Conservation (phyloP, 352 stramenopile species). For the Phytophthora uliginosa region DNA sequence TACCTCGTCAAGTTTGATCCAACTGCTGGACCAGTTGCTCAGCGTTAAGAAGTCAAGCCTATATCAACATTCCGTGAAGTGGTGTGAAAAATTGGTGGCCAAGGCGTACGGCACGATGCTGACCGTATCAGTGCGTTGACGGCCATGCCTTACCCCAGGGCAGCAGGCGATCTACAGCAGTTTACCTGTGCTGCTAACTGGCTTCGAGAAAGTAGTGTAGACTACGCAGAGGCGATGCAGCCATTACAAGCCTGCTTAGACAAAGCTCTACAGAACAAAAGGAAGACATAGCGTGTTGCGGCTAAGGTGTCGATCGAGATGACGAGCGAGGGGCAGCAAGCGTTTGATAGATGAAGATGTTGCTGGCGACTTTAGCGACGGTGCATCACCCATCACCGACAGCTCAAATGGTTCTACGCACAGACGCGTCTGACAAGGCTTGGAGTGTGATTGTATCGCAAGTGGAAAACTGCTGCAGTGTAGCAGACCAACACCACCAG, state of each 20-base stretch:
- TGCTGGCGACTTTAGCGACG: neutral
- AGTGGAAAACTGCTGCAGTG: neutral
- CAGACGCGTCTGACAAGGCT: neutral
- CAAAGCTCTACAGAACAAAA: no score
- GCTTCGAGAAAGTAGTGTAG: neutral
- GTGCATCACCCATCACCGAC: neutral
- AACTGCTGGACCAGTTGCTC: neutral
- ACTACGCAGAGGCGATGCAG: neutral
- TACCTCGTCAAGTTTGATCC: constrained; percentile 2
- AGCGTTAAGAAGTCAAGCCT: constrained; percentile 4
- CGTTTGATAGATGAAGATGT: neutral
- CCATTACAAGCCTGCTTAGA: neutral
- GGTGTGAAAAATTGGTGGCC: neutral
- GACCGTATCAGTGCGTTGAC: neutral
- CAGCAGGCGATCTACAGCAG: neutral
- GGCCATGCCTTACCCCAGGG: neutral
- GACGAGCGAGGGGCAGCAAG: neutral
- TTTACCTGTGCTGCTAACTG: constrained; percentile 1
- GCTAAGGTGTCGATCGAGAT: neutral
- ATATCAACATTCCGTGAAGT: neutral
- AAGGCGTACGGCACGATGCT: neutral
- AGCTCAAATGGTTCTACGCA: neutral
- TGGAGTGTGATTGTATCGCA: constrained; percentile 2
- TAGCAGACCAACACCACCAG: neutral
- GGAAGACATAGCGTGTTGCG: neutral